A percentile compares a stretch with the other conserved stretches of the same genome.
Conservation (phyloP, 352 stramenopile genomes). For the Aphanomyces cochlioides region DNA sequence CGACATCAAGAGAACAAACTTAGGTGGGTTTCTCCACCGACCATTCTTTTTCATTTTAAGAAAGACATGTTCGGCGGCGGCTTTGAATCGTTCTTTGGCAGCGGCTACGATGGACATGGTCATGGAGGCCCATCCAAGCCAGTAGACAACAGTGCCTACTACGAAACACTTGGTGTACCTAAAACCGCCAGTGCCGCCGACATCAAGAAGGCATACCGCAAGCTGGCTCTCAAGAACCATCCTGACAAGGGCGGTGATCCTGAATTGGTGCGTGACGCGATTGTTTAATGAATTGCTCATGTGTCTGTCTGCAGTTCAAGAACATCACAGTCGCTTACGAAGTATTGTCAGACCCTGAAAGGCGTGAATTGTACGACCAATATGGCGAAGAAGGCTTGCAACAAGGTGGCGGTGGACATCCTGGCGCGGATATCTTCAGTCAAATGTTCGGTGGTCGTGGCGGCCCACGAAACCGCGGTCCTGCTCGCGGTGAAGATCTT, state of each 20-base stretch:
- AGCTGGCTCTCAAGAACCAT: slow-evolving; percentile 92
- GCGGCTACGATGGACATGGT: slow-evolving; percentile 37
- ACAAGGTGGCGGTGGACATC: slow-evolving; percentile 70
- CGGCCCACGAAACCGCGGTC: slow-evolving; percentile 63
- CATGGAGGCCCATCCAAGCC: slow-evolving; percentile 43
- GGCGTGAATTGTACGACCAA: slow-evolving; percentile 88
- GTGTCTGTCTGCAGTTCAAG: slow-evolving; percentile 62
- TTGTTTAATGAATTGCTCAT: not conserved
- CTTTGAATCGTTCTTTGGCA: slow-evolving; percentile 83
- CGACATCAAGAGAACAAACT: not conserved
- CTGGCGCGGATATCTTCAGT: slow-evolving; percentile 91
- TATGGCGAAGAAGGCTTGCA: slow-evolving; percentile 98
- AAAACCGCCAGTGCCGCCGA: slow-evolving; percentile 80
- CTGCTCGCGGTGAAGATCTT: slow-evolving; percentile 94
- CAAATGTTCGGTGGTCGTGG: slow-evolving; percentile 95
- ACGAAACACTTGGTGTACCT: slow-evolving; percentile 79
- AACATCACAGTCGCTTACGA: slow-evolving; percentile 94
- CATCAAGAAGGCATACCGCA: slow-evolving; percentile 90
- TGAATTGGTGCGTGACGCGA: slow-evolving; percentile 51
- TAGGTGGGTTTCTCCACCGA: slow-evolving; percentile 17
- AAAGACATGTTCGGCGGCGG: slow-evolving; percentile 72
- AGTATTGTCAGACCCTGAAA: slow-evolving; percentile 93
- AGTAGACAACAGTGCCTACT: slow-evolving; percentile 86
- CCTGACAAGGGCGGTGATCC: slow-evolving; percentile 98
- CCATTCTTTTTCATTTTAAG: slow-evolving; percentile 18